Base-by-base conservation (phyloP, 176 grass and related monocot species). In the Cenchrus fungigraminus region DNA sequence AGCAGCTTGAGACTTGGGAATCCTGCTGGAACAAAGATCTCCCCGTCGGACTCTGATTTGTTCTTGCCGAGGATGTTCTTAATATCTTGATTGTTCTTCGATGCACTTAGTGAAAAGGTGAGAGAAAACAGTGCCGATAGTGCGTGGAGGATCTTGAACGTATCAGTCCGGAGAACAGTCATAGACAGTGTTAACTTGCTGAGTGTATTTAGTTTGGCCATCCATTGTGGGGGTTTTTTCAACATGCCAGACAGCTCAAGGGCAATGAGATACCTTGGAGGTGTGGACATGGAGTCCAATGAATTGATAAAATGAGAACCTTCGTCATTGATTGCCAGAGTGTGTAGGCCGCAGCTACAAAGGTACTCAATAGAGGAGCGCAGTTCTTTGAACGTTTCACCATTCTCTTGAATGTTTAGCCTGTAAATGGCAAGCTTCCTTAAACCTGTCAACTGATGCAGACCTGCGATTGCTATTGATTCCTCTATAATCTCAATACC, bases 351-450 rank as follows among this genome's bases (percentile, higher is more conserved):
- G 31, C 31, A 32, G 31, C 31, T 32, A 32, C 31, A 32, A 32
- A 32, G 31, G 31, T 32, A 32, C 31, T 32, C 31, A 32, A 32
- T 32, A 32, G 31, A 32, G 31, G 31, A 32, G 31, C 31, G 31
- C 31, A 32, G 31, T 32, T 32, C 31, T 32, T 32, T 32, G 31
- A 32, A 32, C 31, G 31, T 32, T 32, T 32, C 31, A 32, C 1
- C 13, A 32, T 66, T 44, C 1, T 2, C 1, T 65, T 32, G 31
- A 32, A 75, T 43, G 0, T 4, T 1, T 0, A 83, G 81, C 81
- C 11, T 75, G 13, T 65, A 84, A 9, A 84, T 75, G 58, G 82
- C 43, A 63, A 84, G 60, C 58, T 84, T 84, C 7, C 31, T 4
- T 75, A 75, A 19, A 2, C 19, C 71, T 0, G 70, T 84, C 11